Base-by-base conservation (phyloP, 345 rosid genomes). In the Toxicodendron radicans region DNA sequence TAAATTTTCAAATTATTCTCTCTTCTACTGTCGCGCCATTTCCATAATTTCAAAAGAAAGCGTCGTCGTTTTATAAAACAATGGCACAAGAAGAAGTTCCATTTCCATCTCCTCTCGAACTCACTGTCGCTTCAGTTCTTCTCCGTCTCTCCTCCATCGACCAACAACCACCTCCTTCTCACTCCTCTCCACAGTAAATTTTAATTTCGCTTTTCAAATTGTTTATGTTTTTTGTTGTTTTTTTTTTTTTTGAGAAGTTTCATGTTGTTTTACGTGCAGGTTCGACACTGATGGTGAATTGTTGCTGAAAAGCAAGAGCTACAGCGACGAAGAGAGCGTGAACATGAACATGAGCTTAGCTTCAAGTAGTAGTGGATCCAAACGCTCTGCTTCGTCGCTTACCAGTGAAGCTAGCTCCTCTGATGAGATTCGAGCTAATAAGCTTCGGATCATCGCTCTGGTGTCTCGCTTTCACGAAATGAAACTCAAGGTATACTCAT, bases 91-190 rank as follows among this genome's bases (percentile, higher is more conserved):
- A 45, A 14, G 54, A 1, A 13, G 8, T 51, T 74, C 76, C 78
- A 64, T 93, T 91, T 83, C 98, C 99, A 35, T 85, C 90, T 56
- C 67, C 83, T 56, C 75, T 73, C 41, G 99, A 91, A 81, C 83
- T 75, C 82, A 67, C 82, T 3, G 96, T 82, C 35, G 97, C 98
- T 77, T 86, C 96, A 17, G 85, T 96, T 74, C 99, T 91, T 17
- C 91, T 92, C 76, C 91, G 87, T 18, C 97, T 93, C 82, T 88
- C 91, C 45, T 30, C 72, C 62, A 56, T 30, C 45, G 7, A 41
- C 2, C 64, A 21, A 16, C 76, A 59, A 0, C 61, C 16, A 16
- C 72, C 85, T 49, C 69, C 53, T 10, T 59, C 84, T 68, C 70
- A 71, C 60, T 60, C 82, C 52, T 85, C 84, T 71, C 75, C 77